phyloP scores from a whole-genome alignment of 1,139 yeast species.

The Magnusiomyces suaveolens region DNA sequence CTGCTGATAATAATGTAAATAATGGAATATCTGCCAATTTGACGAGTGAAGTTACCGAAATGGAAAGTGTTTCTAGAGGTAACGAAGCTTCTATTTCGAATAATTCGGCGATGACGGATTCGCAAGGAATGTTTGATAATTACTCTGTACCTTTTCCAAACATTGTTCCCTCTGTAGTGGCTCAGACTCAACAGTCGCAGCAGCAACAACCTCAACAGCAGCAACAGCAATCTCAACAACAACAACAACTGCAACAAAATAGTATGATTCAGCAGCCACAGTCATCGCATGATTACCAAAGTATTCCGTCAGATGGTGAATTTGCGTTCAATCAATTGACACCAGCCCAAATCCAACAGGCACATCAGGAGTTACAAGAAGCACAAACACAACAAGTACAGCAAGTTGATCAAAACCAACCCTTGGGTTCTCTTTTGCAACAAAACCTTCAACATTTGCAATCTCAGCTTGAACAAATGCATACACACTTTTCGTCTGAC shows the following conservation, averaged over 20 bases:
- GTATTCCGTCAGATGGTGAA: background rate
- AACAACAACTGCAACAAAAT: background rate
- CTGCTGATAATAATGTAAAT: background rate
- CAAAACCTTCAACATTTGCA: background rate
- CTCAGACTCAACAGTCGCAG: background rate
- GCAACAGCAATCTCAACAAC: background rate
- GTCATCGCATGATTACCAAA: background rate
- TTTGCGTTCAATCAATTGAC: background rate
- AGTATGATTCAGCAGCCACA: background rate
- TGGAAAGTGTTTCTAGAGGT: background rate
- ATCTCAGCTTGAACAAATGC: background rate
- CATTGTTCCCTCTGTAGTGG: background rate
- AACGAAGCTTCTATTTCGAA: background rate
- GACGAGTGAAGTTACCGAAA: background rate
- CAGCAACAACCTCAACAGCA: background rate
- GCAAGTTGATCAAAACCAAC: background rate
- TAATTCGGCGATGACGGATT: background rate
- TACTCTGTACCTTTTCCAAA: background rate
- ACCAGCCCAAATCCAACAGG: background rate
- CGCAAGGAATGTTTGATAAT: background rate
- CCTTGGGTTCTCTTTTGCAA: background rate
- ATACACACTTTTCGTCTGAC: background rate
- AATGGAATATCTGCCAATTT: background rate
- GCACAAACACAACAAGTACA: background rate
- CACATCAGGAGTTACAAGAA: background rate